Evolutionary conservation across 306 rosid genomes (phyloP).

Genomic region (Astragalus glycyphyllos): DNA sequence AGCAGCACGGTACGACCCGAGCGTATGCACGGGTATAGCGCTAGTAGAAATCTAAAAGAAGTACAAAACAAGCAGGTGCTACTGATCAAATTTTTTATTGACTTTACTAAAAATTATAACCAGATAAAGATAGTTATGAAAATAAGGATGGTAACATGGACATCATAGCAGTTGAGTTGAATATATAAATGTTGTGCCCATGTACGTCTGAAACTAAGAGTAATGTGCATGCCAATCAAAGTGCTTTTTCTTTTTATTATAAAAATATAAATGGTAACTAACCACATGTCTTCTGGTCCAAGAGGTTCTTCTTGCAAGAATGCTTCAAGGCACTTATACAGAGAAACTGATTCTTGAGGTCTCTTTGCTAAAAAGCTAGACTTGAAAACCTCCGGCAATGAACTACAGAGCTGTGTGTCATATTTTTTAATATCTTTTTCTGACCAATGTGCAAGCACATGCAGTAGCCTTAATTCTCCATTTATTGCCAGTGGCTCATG

Average conservation of each 20-base stretch:
- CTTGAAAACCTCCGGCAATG: conserved; percentile 94
- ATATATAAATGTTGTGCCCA: conserved; percentile 3
- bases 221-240: conserved; percentile 34
- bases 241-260: conserved; percentile 28
- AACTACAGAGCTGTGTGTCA: conserved; percentile 63
- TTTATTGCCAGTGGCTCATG: conserved; percentile 58
- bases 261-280: conserved; percentile 49
- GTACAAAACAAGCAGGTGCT: conserved; percentile 23
- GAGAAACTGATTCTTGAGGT: conserved; percentile 84
- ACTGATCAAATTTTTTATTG: conserved; percentile 26
- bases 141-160: conserved; percentile 18
- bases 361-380: conserved; percentile 66
- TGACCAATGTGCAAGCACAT: conserved; percentile 88
- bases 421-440: conserved; percentile 61
- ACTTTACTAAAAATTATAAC: conserved; percentile 9
- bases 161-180: conserved; percentile 13
- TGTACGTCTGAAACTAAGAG: conserved; percentile 23
- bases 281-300: conserved; percentile 99
- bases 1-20: too few species aligned
- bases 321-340: conserved; percentile 95
- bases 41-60: conserved; percentile 9
- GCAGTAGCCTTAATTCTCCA: conserved; percentile 53
- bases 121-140: conserved; percentile 22
- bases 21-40: too few species aligned
- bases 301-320: conserved; percentile 98